Percentiles rank a stretch among this genome's conserved stretches.
Conservation (phyloP, 495 filamentous ascomycete species). For the Ascodesmis nigricans region DNA sequence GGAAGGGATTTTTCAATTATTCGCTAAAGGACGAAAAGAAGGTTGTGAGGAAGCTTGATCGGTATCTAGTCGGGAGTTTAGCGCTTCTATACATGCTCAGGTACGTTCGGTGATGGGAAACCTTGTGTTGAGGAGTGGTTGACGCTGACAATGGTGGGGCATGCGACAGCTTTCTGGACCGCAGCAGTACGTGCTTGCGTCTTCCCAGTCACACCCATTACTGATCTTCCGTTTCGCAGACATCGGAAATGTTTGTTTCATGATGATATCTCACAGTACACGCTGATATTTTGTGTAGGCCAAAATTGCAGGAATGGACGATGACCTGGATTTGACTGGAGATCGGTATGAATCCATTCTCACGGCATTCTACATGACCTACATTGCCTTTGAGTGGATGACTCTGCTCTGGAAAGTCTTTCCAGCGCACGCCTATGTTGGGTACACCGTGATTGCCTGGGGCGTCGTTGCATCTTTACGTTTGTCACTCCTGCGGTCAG, state of each 20-base stretch:
- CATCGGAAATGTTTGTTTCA: conserved; percentile 18
- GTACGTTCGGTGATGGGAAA: too few relatives aligned
- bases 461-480: conserved; percentile 22
- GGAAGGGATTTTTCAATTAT: conserved; percentile 32
- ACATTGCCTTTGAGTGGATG: conserved; percentile 43
- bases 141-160: not conserved
- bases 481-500: conserved; percentile 16
- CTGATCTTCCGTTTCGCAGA: too few relatives aligned
- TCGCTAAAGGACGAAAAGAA: conserved; percentile 51
- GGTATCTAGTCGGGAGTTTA: conserved; percentile 53
- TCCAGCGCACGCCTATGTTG: conserved; percentile 28
- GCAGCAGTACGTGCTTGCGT: conserved; percentile 20
- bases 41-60: conserved; percentile 54
- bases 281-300: conserved; percentile 9
- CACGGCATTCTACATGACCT: conserved; percentile 55
- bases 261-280: too few relatives aligned
- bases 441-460: conserved; percentile 23
- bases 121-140: not conserved
- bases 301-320: conserved; percentile 31
- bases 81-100: conserved; percentile 59
- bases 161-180: conserved; percentile 17
- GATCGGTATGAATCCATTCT: conserved; percentile 47
- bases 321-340: conserved; percentile 31
- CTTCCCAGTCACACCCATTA: too few relatives aligned
- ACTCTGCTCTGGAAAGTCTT: conserved; percentile 51